Evolutionary conservation across 495 filamentous ascomycete species (phyloP).

Genomic region (Margaritispora aquatica): DNA sequence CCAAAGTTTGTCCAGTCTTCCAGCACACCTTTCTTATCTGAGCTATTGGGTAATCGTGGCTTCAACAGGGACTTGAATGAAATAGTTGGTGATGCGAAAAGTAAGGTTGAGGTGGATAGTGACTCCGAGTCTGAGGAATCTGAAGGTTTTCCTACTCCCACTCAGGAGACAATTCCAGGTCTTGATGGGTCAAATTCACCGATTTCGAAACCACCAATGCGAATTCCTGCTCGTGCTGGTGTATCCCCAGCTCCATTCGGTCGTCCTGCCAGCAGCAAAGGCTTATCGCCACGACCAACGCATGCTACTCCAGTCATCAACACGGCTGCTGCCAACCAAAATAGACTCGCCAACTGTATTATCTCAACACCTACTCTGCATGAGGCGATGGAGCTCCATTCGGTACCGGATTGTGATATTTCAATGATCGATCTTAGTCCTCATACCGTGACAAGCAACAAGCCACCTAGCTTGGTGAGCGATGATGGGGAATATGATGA

Average conservation of each 20-base stretch:
- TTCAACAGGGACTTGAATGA: constrained; percentile 56
- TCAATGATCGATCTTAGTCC: constrained; percentile 61
- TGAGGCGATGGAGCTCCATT: constrained; percentile 23
- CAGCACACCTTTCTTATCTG: constrained; percentile 70
- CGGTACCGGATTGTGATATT: constrained; percentile 21
- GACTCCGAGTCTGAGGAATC: constrained; percentile 42
- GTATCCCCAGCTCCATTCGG: constrained; percentile 45
- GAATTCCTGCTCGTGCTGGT: constrained; percentile 52
- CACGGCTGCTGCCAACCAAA: constrained; percentile 20
- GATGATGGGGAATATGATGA: constrained; percentile 77
- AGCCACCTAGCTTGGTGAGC: constrained; percentile 78
- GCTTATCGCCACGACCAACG: constrained; percentile 32
- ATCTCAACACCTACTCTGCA: constrained; percentile 33
- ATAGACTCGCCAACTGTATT: constrained; percentile 15
- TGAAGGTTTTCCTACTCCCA: constrained; percentile 27
- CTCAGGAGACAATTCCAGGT: constrained; percentile 15
- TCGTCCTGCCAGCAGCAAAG: constrained; percentile 51
- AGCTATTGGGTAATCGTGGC: constrained; percentile 58
- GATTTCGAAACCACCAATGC: constrained; percentile 33
- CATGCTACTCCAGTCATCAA: constrained; percentile 30
- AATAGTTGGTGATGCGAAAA: constrained; percentile 52
- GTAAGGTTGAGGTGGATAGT: constrained; percentile 44
- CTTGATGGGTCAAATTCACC: constrained; percentile 29
- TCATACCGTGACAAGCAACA: constrained; percentile 71
- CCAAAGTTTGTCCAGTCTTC: constrained; percentile 52